Percentiles rank a stretch among this genome's conserved stretches.
Conservation (phyloP, 345 rosid species). For the Sisymbrium irio region DNA sequence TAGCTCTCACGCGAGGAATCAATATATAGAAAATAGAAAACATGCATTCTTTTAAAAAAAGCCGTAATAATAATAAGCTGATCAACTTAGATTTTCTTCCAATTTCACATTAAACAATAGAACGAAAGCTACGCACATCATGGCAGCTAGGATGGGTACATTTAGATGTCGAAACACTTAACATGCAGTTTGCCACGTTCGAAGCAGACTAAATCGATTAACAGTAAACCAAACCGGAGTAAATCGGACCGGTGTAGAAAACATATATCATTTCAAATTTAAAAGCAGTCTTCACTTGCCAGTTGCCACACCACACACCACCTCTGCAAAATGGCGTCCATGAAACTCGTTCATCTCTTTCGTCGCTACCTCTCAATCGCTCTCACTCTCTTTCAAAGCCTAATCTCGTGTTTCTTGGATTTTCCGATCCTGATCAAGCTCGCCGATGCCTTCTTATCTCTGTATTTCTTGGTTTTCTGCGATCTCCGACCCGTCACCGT, state of each 20-base stretch:
- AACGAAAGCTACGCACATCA: not conserved
- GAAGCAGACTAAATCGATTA: not conserved
- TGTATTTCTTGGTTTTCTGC: constrained; percentile 46
- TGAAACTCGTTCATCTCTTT: constrained; percentile 30
- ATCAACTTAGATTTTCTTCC: not conserved
- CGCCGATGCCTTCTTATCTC: constrained; percentile 40
- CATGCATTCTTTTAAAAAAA: not conserved
- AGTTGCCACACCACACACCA: constrained; percentile 1
- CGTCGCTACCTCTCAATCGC: constrained; percentile 21
- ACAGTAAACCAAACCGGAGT: not conserved
- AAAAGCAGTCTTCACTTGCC: not conserved
- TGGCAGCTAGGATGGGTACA: not conserved
- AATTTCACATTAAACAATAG: not conserved
- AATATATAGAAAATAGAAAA: not conserved
- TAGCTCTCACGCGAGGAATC: constrained; percentile 2
- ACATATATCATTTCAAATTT: not conserved
- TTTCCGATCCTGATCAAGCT: constrained; percentile 38
- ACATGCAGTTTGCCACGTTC: constrained; percentile 34
- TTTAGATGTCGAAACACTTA: constrained; percentile 15
- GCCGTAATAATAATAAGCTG: not conserved
- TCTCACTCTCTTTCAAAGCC: constrained; percentile 20
- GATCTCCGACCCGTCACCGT: constrained; percentile 54
- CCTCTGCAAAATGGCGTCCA: constrained; percentile 38
- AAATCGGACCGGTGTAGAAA: not conserved
- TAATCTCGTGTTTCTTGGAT: constrained; percentile 18